Evolutionary conservation across 768 basidiomycete species (phyloP).

Genomic region (Mycena capillaripes): DNA sequence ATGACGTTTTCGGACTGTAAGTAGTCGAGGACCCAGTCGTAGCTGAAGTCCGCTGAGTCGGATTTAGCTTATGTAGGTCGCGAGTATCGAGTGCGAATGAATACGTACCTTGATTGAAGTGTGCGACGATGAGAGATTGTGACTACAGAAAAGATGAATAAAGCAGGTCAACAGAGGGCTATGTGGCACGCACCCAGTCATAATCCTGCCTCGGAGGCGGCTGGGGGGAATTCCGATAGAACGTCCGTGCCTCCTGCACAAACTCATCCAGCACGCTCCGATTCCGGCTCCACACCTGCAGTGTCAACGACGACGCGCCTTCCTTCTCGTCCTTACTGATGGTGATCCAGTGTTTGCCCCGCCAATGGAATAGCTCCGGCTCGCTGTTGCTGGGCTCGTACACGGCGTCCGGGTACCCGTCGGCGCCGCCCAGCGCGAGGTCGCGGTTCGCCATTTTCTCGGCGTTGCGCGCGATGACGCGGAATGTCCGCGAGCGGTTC

Average conservation of each 20-base stretch:
- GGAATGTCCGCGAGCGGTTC: slow-evolving; percentile 37
- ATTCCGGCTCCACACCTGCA: slow-evolving; percentile 38
- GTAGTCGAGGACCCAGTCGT: slow-evolving; percentile 47
- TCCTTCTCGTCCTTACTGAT: slow-evolving; percentile 39
- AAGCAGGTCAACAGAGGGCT: neutral
- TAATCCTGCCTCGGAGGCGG: slow-evolving; percentile 35
- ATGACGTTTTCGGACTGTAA: slow-evolving; percentile 42
- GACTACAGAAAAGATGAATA: slow-evolving; percentile 14
- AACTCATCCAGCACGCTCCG: slow-evolving; percentile 37
- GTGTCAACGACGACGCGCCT: slow-evolving; percentile 25
- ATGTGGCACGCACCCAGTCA: slow-evolving; percentile 25
- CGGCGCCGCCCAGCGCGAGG: slow-evolving; percentile 27
- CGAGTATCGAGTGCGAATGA: too few species aligned
- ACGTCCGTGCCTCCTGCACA: slow-evolving; percentile 35
- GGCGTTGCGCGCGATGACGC: slow-evolving; percentile 35
- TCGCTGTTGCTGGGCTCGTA: slow-evolving; percentile 34
- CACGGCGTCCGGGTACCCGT: slow-evolving; percentile 31
- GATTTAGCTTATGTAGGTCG: too few species aligned
- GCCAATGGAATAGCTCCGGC: slow-evolving; percentile 37
- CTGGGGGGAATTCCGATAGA: slow-evolving; percentile 21
- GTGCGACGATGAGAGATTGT: slow-evolving; percentile 41
- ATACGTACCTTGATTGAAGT: slow-evolving; percentile 38
- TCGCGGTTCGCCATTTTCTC: slow-evolving; percentile 32
- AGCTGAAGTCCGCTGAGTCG: slow-evolving; percentile 38
- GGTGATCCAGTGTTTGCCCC: slow-evolving; percentile 33